These are phyloP conservation scores for Centella asiatica DNA, from an alignment of 129 eudicot genomes.

Conservation along the genomic window DNA sequence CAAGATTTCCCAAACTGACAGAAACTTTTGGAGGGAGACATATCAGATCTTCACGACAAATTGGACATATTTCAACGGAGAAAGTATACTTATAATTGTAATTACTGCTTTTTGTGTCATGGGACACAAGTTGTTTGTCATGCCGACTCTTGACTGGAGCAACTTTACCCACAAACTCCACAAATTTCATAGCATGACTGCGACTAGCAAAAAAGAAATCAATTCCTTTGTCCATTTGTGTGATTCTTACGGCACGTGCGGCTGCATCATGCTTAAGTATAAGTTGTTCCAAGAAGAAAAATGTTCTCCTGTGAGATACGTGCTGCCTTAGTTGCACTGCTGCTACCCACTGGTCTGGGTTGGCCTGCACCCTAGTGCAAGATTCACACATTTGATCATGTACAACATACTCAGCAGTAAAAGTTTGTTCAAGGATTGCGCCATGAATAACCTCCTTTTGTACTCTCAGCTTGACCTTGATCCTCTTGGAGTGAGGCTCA, in stretches of 20 bases:
- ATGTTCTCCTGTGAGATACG: conserved; percentile 13
- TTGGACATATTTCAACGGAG: conserved; percentile 10
- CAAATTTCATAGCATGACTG: conserved; percentile 4
- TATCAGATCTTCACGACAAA: conserved; percentile 11
- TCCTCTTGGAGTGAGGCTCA: conserved; percentile 26
- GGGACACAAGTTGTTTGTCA: conserved; percentile 12
- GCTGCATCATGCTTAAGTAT: conserved; percentile 15
- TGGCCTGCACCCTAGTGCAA: conserved; percentile 42
- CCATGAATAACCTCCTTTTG: conserved; percentile 51
- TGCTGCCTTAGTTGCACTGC: conserved; percentile 13
- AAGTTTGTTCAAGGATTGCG: conserved; percentile 40
- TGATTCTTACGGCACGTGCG: conserved; percentile 10
- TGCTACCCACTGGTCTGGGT: conserved; percentile 52
- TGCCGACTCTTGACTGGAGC: conserved; percentile 10
- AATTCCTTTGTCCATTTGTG: conserved; percentile 12
- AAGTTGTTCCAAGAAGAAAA: conserved; percentile 12
- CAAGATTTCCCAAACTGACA: conserved; percentile 6
- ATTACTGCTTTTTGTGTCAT: conserved; percentile 9
- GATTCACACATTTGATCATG: conserved; percentile 55
- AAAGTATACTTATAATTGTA: conserved; percentile 10
- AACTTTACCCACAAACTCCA: conserved; percentile 9
- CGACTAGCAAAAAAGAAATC: conserved; percentile 13
- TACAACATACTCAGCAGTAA: conserved; percentile 40
- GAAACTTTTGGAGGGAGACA: conserved; percentile 14
- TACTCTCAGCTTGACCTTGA: conserved; percentile 29